A percentile compares a stretch with the other conserved stretches of the same genome.
phyloP scores from a whole-genome alignment of 2,329 filamentous ascomycete genomes.

The Talaromyces sp. region DNA sequence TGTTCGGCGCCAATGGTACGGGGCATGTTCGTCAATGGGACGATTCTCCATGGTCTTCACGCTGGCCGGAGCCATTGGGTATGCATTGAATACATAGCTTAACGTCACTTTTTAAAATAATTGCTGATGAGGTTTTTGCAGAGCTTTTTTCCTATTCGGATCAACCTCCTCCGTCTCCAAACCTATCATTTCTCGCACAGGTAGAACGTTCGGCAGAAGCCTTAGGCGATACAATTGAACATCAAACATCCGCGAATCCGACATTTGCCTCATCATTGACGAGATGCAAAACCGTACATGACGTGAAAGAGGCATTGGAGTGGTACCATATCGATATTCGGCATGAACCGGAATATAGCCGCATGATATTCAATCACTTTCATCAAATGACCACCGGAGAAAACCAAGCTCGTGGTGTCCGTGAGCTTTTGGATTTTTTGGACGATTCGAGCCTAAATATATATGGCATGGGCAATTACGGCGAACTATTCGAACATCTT shows the following conservation, averaged over 20 bases:
- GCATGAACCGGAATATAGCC: constrained; percentile 35
- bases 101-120: neutral
- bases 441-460: constrained; percentile 37
- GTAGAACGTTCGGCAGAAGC: neutral
- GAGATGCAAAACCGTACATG: constrained; percentile 25
- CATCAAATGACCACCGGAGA: neutral
- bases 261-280: constrained; percentile 22
- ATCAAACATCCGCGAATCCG: neutral
- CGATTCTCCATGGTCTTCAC: constrained; percentile 25
- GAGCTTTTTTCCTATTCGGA: constrained; percentile 24
- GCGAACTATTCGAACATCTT: constrained; percentile 28
- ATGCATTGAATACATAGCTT: neutral
- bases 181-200: constrained; percentile 18
- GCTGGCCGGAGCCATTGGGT: constrained; percentile 25
- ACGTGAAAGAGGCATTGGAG: constrained; percentile 29
- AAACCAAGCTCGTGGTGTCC: constrained; percentile 17
- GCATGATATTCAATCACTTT: constrained; percentile 33
- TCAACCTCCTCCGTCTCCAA: constrained; percentile 21
- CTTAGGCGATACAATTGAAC: neutral
- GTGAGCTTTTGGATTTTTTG: constrained; percentile 32
- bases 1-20: constrained; percentile 42
- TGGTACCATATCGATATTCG: constrained; percentile 32
- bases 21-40: constrained; percentile 38
- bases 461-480: constrained; percentile 35
- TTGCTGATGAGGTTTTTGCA: neutral